A percentile compares a stretch with the other conserved stretches of the same genome.
phyloP scores from a whole-genome alignment of 1,284 basidiomycete genomes.

The Serendipita sp. region DNA sequence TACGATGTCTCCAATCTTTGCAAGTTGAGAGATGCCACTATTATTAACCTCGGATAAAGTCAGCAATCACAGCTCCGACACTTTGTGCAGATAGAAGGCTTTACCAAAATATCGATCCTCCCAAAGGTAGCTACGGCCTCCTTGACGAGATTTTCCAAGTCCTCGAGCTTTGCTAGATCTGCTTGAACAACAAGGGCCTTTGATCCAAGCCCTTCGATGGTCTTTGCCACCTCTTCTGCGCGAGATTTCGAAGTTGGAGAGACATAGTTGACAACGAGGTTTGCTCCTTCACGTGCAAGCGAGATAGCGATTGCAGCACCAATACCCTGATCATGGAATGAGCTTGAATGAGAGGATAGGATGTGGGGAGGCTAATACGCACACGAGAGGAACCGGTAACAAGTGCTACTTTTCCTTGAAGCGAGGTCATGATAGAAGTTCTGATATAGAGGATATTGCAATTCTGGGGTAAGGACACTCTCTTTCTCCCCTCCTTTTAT shows the following conservation, averaged over 20 bases:
- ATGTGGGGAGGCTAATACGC: too few species aligned
- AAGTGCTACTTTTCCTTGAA: slow-evolving; percentile 27
- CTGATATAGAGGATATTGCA: too few species aligned
- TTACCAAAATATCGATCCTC: slow-evolving; percentile 34
- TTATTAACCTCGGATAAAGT: background rate
- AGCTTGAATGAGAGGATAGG: too few species aligned
- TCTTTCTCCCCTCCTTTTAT: too few species aligned
- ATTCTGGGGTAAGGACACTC: too few species aligned
- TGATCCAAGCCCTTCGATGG: slow-evolving; percentile 29
- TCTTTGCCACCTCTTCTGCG: slow-evolving; percentile 32
- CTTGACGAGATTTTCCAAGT: slow-evolving; percentile 27
- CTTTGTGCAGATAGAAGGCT: too few species aligned
- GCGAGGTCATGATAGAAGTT: background rate
- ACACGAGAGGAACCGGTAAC: slow-evolving; percentile 43
- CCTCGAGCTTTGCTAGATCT: slow-evolving; percentile 32
- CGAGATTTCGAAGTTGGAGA: slow-evolving; percentile 19
- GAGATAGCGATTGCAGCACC: slow-evolving; percentile 39
- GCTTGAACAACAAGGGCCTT: slow-evolving; percentile 36
- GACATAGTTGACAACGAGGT: slow-evolving; percentile 42
- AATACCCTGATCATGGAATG: slow-evolving; percentile 23
- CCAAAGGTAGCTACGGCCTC: slow-evolving; percentile 35
- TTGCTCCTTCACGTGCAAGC: slow-evolving; percentile 40
- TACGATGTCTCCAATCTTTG: background rate
- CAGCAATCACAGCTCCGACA: too few species aligned
- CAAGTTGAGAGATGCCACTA: slow-evolving; percentile 5